These are phyloP conservation scores for Hordeum vulgare DNA, from an alignment of 176 grass and related monocot species.

Conservation along the genomic window MorexV3_pseudomolecules_assembly NC_058518.1:494145097-494145596, in stretches of 20 bases:
- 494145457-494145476: constrained; percentile 16
- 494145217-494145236: not conserved
- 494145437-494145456: not conserved
- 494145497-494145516: constrained; percentile 1
- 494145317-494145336: constrained; percentile 51
- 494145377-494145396: constrained; percentile 59
- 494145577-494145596: constrained; percentile 50
- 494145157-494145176: constrained; percentile 77
- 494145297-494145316: not conserved
- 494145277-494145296: not conserved
- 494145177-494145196: constrained; percentile 92
- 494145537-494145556: constrained; percentile 1
- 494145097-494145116: not conserved
- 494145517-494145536: constrained; percentile 18
- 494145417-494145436: not conserved
- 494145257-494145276: not conserved
- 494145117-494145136: constrained; percentile 67
- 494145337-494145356: constrained; percentile 42
- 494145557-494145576: constrained; percentile 45
- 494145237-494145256: no score
- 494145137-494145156: constrained; percentile 82
- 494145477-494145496: constrained; percentile 36
- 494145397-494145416: not conserved
- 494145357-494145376: constrained; percentile 46
- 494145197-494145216: not conserved